Conservation (phyloP, 192 early-diverging fungal genomes). For the Jimgerdemannia lactiflua region DNA sequence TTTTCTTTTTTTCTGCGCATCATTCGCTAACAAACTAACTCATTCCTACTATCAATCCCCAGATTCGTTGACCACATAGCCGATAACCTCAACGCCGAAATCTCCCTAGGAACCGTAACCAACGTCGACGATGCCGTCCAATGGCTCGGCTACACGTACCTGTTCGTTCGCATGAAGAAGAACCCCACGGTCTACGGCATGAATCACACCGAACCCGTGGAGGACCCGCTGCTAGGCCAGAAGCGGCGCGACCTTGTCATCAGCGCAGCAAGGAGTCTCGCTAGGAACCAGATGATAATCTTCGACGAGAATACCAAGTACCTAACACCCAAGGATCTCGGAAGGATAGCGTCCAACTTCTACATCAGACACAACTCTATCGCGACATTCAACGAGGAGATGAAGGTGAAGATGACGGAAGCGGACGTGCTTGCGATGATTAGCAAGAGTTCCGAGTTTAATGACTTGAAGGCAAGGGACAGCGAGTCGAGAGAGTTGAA, state of each 20-base stretch:
- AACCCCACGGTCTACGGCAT: constrained; percentile 96
- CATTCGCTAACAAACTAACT: neutral
- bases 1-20: neutral
- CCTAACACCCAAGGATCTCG: constrained; percentile 86
- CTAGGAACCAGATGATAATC: constrained; percentile 91
- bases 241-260: constrained; percentile 81
- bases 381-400: constrained; percentile 80
- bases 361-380: constrained; percentile 89
- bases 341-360: constrained; percentile 90
- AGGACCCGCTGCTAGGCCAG: constrained; percentile 79
- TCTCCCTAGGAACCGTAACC: constrained; percentile 93
- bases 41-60: neutral
- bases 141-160: constrained; percentile 98
- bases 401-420: constrained; percentile 91
- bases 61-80: constrained; percentile 80
- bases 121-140: constrained; percentile 92
- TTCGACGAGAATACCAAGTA: constrained; percentile 82
- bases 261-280: constrained; percentile 69
- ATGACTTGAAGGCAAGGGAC: constrained; percentile 88
- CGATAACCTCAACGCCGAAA: constrained; percentile 98
- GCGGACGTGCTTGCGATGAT: constrained; percentile 92
- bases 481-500: constrained; percentile 84
- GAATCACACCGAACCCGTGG: constrained; percentile 64
- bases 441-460: constrained; percentile 89
- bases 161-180: constrained; percentile 93